Evolutionary conservation across 805 yeast species (phyloP).

Genomic region (Kuraishia capsulata): DNA sequence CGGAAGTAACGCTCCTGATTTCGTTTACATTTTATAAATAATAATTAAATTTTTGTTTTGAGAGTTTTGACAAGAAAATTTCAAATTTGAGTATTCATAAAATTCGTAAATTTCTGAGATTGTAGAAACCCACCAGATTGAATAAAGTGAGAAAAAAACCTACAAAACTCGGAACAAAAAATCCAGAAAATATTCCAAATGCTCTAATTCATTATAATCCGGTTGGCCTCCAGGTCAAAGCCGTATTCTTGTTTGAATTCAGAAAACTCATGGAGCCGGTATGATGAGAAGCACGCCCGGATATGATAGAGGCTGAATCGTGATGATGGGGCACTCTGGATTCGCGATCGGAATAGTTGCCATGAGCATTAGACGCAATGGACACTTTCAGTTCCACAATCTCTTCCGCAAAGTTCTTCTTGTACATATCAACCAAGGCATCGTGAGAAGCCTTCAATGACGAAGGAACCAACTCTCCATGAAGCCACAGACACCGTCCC

Average conservation of each 20-base stretch:
- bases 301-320: too few species aligned
- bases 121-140: not conserved
- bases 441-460: slow-evolving; percentile 55
- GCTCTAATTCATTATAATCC: too few species aligned
- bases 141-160: not conserved
- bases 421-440: slow-evolving; percentile 54
- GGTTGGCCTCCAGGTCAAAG: too few species aligned
- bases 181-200: too few species aligned
- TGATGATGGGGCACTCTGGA: too few species aligned
- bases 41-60: not conserved
- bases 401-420: slow-evolving; percentile 60
- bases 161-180: too few species aligned
- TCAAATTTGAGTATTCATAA: not conserved
- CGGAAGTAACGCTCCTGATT: not conserved
- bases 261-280: too few species aligned
- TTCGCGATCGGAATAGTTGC: too few species aligned
- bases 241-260: too few species aligned
- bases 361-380: too few species aligned
- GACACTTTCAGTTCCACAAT: slow-evolving; percentile 35
- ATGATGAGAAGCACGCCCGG: too few species aligned
- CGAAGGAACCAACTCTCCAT: slow-evolving; percentile 52
- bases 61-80: not conserved
- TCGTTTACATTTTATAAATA: not conserved
- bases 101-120: not conserved
- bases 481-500: slow-evolving; percentile 57